phyloP scores from a whole-genome alignment of 495 filamentous ascomycete genomes.

The Wilcoxina mikolae region DNA sequence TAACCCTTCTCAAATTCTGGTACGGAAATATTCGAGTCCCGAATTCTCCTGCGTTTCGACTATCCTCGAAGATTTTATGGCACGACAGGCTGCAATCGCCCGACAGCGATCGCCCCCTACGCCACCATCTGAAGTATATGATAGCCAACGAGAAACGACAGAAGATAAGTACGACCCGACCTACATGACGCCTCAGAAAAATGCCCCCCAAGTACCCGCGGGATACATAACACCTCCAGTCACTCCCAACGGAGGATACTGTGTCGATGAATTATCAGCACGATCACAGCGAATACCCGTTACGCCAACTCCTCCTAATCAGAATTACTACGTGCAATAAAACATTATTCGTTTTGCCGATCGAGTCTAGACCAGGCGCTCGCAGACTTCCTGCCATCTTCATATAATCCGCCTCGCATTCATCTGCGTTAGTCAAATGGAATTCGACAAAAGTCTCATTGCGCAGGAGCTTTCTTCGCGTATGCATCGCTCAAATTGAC shows the following conservation, averaged over 20 bases:
- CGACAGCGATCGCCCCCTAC: constrained; percentile 46
- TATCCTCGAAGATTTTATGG: constrained; percentile 73
- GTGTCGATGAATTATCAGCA: constrained; percentile 31
- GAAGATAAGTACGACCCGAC: constrained; percentile 41
- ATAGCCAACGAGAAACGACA: constrained; percentile 38
- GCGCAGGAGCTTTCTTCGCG: constrained; percentile 21
- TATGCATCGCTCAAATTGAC: constrained; percentile 31
- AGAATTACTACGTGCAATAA: constrained; percentile 11
- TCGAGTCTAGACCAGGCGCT: constrained; percentile 24
- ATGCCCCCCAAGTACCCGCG: constrained; percentile 46
- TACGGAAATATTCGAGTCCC: constrained; percentile 72
- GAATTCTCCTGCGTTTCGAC: constrained; percentile 69
- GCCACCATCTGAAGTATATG: constrained; percentile 46
- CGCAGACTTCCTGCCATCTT: constrained; percentile 4
- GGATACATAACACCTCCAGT: constrained; percentile 92
- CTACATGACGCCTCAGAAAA: constrained; percentile 76
- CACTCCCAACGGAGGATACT: constrained; percentile 70
- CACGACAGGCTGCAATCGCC: constrained; percentile 60
- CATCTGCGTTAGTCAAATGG: constrained; percentile 1
- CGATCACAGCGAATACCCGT: constrained; percentile 19
- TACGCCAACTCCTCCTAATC: constrained; percentile 19
- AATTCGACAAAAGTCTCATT: constrained; percentile 11
- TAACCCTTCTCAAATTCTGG: constrained; percentile 69
- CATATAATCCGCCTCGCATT: constrained; percentile 14
- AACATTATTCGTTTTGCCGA: constrained; percentile 27